A percentile compares a stretch with the other conserved stretches of the same genome.
These are phyloP conservation scores for Yamadazyma songkhlaensis DNA, from an alignment of 1,139 yeast genomes.

Conservation along the genomic window DNA sequence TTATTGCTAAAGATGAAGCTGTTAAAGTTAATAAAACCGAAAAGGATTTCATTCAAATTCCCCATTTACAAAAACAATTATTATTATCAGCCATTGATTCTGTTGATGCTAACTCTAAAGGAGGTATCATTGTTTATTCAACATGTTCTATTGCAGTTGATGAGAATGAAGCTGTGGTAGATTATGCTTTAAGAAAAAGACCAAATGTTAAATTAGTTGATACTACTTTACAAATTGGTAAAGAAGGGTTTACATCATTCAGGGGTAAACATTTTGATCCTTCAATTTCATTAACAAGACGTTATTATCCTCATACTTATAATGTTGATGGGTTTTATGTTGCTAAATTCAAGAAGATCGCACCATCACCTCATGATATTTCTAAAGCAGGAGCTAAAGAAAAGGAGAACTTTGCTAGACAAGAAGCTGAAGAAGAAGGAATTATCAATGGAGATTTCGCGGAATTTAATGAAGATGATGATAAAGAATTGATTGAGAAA, in stretches of 20 bases:
- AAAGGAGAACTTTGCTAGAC: slow-evolving; percentile 76
- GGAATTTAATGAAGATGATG: slow-evolving; percentile 72
- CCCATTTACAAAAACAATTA: slow-evolving; percentile 93
- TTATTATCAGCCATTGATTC: slow-evolving; percentile 94
- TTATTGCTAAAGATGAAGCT: slow-evolving; percentile 94
- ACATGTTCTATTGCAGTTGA: slow-evolving; percentile 98
- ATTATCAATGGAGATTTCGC: slow-evolving; percentile 86
- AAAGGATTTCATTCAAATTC: slow-evolving; percentile 94
- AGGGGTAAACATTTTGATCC: slow-evolving; percentile 91
- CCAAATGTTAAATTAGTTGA: slow-evolving; percentile 96
- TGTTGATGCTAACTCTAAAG: slow-evolving; percentile 85
- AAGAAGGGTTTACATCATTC: slow-evolving; percentile 90
- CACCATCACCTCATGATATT: slow-evolving; percentile 78
- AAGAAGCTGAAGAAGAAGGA: slow-evolving; percentile 78
- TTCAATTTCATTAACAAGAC: slow-evolving; percentile 74
- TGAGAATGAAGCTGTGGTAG: slow-evolving; percentile 98
- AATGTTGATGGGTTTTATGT: slow-evolving; percentile 98
- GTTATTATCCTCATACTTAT: slow-evolving; percentile 97
- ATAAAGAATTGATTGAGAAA: slow-evolving; percentile 69
- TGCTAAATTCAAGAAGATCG: slow-evolving; percentile 91
- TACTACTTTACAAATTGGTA: slow-evolving; percentile 91
- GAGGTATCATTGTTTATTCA: slow-evolving; percentile 92
- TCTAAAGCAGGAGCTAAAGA: slow-evolving; percentile 89
- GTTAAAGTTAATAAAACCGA: slow-evolving; percentile 94
- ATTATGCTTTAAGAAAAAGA: slow-evolving; percentile 92